Percentiles rank a stretch among this genome's conserved stretches.
Evolutionary conservation across 2,329 filamentous ascomycete species (phyloP).

Genomic region (Colletotrichum caudatum): DNA sequence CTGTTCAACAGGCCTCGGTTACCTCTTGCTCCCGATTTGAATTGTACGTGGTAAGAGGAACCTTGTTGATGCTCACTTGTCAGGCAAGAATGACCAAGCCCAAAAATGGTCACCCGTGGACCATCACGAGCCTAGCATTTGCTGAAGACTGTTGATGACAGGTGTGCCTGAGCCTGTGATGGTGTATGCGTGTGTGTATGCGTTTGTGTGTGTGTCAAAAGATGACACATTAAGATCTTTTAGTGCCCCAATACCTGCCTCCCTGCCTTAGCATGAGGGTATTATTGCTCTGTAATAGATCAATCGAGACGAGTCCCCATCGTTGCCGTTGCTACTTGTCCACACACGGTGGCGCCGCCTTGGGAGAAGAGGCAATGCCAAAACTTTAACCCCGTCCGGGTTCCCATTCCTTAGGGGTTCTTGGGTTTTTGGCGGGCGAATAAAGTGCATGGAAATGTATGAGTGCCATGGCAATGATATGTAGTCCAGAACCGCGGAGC

Average conservation of each 20-base stretch:
- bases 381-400: constrained; percentile 11
- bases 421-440: background rate
- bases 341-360: constrained; percentile 1
- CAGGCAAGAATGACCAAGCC: constrained; percentile 11
- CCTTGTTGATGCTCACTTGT: constrained; percentile 24
- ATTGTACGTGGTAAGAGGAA: constrained; percentile 12
- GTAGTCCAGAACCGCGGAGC: constrained; percentile 21
- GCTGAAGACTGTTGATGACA: constrained; percentile 1
- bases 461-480: constrained; percentile 27
- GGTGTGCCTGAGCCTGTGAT: constrained; percentile 14
- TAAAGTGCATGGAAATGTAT: constrained; percentile 8
- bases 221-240: constrained; percentile 2
- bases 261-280: constrained; percentile 9
- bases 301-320: constrained; percentile 15
- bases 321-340: background rate
- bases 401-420: background rate
- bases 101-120: constrained; percentile 21
- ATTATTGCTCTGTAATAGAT: constrained; percentile 25
- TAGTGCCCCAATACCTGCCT: background rate
- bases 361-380: constrained; percentile 10
- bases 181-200: background rate
- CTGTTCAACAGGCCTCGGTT: constrained; percentile 5
- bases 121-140: constrained; percentile 33
- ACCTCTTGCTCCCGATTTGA: constrained; percentile 1
- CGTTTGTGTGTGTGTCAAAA: constrained; percentile 7